A percentile compares a stretch with the other conserved stretches of the same genome.
phyloP scores from a whole-genome alignment of 148 eudicot species.

The Diospyros kaki region DNA sequence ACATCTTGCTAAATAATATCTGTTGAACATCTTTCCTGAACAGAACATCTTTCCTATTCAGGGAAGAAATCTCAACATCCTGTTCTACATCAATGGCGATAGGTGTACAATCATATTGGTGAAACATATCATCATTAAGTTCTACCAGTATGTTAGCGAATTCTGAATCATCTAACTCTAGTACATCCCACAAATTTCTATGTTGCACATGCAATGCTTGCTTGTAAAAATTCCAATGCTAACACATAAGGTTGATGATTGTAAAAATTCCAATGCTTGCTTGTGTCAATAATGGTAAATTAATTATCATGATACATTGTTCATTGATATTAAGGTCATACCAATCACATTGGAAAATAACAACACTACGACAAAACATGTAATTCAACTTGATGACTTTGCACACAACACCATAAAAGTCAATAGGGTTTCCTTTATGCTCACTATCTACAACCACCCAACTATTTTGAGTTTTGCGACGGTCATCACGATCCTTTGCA shows the following conservation, averaged over 20 bases:
- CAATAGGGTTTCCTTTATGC: background rate
- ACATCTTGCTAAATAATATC: too few species aligned
- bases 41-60: too few species aligned
- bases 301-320: background rate
- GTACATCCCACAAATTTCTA: background rate
- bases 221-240: too few species aligned
- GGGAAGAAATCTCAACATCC: too few species aligned
- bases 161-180: too few species aligned
- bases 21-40: too few species aligned
- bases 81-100: too few species aligned
- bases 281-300: background rate
- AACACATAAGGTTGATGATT: too few species aligned
- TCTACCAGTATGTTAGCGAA: too few species aligned
- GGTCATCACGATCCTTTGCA: background rate
- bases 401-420: background rate
- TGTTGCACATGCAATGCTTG: background rate
- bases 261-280: too few species aligned
- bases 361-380: background rate
- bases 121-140: too few species aligned
- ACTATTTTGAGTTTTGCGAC: constrained; percentile 9
- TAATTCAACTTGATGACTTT: constrained; percentile 3
- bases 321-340: background rate
- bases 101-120: too few species aligned
- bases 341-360: constrained; percentile 11
- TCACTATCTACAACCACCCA: constrained; percentile 4